Evolutionary conservation across 2,329 filamentous ascomycete genomes (phyloP), one percentile per base, ranked within the genome.

Genomic region (Teratosphaeria epicoccoides): DNA sequence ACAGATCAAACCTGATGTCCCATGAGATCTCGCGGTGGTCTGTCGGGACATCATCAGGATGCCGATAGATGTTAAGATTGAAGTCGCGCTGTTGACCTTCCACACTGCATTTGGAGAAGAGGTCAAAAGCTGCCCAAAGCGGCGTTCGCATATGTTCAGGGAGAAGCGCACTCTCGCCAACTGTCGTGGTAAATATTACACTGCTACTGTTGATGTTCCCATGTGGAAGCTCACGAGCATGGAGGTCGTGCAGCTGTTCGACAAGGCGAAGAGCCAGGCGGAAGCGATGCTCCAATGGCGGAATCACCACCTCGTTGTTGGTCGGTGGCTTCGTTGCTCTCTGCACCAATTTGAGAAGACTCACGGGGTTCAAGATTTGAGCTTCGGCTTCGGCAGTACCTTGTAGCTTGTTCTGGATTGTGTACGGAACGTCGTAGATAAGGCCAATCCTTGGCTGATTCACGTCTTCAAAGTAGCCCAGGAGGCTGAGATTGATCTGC

Each of bases 381-480:
- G 58, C 46, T 11, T 25, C 60, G 50, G 46, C 67, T 63, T 9
- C 80, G 72, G 56, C 79, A 77, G 68, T 87, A 84, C 7, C 77
- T 73, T 49, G 66, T 49, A 56, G 47, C 17, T 67, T 66, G 9
- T 68, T 68, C 55, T 71, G 70, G 11, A 73, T 66, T 7, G 67
- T 68, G 1, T 78, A 75, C 1, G 86, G 86, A 25, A 90, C 79
- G 47, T 85, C 82, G 61, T 88, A 91, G 10, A 91, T 77, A 10
- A 91, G 73, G 4, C 86, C 87, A 50, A 88, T 79, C 9, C 87
- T 77, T 0, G 73, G 71, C 51, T 86, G 82, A 49, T 80, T 77
- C 49, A 84, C 75, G 60, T 90, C 86, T 63, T 90, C 85, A 60
- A 88, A 88, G 62, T 88, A 90, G 61, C 56, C 86, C 74, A 63